These are phyloP conservation scores for Scleroderma citrinum DNA, from an alignment of 768 basidiomycete species.

Conservation along the genomic window DNA sequence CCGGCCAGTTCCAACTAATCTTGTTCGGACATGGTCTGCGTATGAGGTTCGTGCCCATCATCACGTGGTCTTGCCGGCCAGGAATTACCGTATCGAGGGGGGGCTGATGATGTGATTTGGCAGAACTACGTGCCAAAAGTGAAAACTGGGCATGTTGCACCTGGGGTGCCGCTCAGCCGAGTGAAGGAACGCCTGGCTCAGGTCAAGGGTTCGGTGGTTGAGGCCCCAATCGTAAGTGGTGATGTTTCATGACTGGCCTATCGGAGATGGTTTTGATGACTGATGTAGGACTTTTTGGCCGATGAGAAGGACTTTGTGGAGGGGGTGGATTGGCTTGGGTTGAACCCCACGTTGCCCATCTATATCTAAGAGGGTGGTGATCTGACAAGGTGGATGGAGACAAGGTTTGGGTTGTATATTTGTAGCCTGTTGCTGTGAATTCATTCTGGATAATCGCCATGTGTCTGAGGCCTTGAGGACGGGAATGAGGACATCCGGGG, in stretches of 20 bases:
- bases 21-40: constrained; percentile 69
- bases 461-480: too few species aligned
- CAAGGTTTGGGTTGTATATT: not conserved
- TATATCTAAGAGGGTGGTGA: constrained; percentile 46
- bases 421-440: too few species aligned
- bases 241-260: not conserved
- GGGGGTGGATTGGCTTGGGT: constrained; percentile 64
- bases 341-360: constrained; percentile 75
- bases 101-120: not conserved
- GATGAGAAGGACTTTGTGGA: constrained; percentile 68
- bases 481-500: not conserved
- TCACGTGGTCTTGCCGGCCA: not conserved
- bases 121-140: constrained; percentile 72
- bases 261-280: constrained; percentile 6
- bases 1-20: constrained; percentile 79
- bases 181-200: constrained; percentile 71
- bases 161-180: constrained; percentile 56
- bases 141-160: constrained; percentile 76
- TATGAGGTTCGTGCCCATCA: constrained; percentile 55
- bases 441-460: too few species aligned
- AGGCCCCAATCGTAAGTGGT: constrained; percentile 59
- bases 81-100: not conserved
- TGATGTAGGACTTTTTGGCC: constrained; percentile 71
- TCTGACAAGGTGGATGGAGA: not conserved
- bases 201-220: constrained; percentile 69